Base-by-base conservation (phyloP, 2,329 filamentous ascomycete species). In the Arthrobotrys pseudoclavata region DNA sequence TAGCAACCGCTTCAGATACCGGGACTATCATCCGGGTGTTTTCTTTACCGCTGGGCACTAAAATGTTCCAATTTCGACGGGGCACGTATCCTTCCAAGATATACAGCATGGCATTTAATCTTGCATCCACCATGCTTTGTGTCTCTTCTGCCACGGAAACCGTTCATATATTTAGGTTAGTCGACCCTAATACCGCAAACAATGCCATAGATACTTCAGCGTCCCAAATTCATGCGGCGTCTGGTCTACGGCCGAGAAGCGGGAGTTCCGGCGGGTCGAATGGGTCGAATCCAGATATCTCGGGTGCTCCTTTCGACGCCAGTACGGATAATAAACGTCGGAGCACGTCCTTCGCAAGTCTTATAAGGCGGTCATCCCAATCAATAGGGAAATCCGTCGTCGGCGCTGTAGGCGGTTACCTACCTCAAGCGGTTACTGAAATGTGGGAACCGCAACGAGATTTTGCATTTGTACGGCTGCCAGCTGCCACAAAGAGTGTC, bases 101-200 rank as follows among this genome's bases (percentile, higher is more conserved):
- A 81, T 97, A 94, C 85, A 97, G 94, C 88, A 97, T 99, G 94
- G 97, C 94, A 0, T 99, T 99, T 85, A 99, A 99, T 84, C 90
- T 94, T 61, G 94, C 92, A 75, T 97, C 94, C 1, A 97, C 94
- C 0, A 87, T 99, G 10, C 88, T 99, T 40, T 97, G 94, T 82
- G 94, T 99, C 47, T 98, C 96, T 4, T 98, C 95, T 2, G 94
- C 94, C 0, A 97, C 94, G 0, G 96, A 99, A 82, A 99, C 96
- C 0, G 91, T 99, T 9, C 96, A 99, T 83, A 94, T 99, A 63
- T 99, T 99, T 86, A 93, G 94, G 68, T 87, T 99, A 20, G 86
- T 86, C 64, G 86, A 84, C 64, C 86, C 88, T 10, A 64, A 57
- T 24, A 29, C 47, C 6, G 40, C 55, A 10, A 7, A 3, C 2